Evolutionary conservation across 1,284 basidiomycete species (phyloP).

Genomic region (Bjerkandera adusta): DNA sequence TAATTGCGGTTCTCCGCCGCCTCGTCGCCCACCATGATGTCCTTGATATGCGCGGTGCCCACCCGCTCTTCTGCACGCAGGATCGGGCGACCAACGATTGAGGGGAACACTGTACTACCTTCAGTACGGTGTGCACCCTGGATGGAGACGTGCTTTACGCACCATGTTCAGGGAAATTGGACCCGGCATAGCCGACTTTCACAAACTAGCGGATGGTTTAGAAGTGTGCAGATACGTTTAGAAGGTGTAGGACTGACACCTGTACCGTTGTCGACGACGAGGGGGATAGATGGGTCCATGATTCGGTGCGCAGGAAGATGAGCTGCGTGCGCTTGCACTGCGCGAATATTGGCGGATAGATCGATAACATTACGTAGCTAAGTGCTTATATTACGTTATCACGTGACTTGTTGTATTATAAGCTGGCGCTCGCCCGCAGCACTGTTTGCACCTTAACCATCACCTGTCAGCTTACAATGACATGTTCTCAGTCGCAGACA

Average conservation of each 20-base stretch:
- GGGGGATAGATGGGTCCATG: slow-evolving; percentile 71
- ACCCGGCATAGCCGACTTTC: slow-evolving; percentile 97
- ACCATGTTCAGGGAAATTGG: slow-evolving; percentile 99
- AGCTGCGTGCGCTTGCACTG: not conserved
- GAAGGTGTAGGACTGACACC: slow-evolving; percentile 63
- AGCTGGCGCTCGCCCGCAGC: too few relatives aligned
- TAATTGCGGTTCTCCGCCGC: slow-evolving; percentile 93
- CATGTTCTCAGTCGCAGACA: too few relatives aligned
- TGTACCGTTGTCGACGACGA: slow-evolving; percentile 97
- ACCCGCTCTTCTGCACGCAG: slow-evolving; percentile 96
- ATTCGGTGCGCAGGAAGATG: not conserved
- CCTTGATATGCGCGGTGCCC: slow-evolving; percentile 81
- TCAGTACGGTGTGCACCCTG: not conserved
- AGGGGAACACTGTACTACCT: slow-evolving; percentile 79
- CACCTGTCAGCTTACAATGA: too few relatives aligned
- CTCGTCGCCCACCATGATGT: slow-evolving; percentile 98
- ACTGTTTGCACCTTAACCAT: too few relatives aligned
- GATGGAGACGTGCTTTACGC: slow-evolving; percentile 21
- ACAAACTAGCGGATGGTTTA: slow-evolving; percentile 68
- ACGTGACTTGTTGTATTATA: too few relatives aligned
- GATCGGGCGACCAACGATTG: slow-evolving; percentile 95
- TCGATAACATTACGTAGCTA: too few relatives aligned
- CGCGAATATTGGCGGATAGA: not conserved
- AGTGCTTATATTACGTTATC: too few relatives aligned
- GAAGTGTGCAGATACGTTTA: slow-evolving; percentile 6